Evolutionary conservation across 371 early-diverging fungal genomes (phyloP), one percentile per base, ranked within the genome.

Genomic region (Lichtheimia corymbifera): DNA sequence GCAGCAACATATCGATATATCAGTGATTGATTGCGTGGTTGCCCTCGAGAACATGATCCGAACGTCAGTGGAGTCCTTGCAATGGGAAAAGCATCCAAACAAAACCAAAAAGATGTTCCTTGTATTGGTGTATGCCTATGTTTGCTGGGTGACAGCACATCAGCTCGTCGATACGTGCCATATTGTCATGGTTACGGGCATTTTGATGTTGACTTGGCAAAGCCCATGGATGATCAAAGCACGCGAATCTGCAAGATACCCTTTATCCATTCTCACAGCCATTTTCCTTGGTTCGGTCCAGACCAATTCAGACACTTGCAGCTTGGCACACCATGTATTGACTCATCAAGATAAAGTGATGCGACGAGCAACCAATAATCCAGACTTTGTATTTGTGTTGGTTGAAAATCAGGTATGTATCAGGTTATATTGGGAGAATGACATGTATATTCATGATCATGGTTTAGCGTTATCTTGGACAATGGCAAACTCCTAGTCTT

Each of bases 131-230:
- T 65, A 65, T 45, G 18, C 50, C 2, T 65, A 65, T 27, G 44
- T 60, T 14, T 55, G 59, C 14, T 65, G 65, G 65, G 55, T 60
- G 24, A 55, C 65, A 40, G 65, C 55, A 3, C 65, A 65, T 44
- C 65, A 65, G 47, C 11, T 65, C 1, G 40, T 60, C 22, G 59
- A 59, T 42, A 65, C 65, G 24, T 57, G 56, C 51, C 50, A 55
- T 41, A 56, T 65, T 28, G 22, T 60, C 27, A 52, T 60, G 40
- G 55, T 60, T 4, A 11, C 56, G 18, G 65, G 65, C 22, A 50
- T 53, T 7, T 14, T 65, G 7, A 47, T 25, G 4, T 28, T 65
- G 20, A 44, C 56, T 5, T 65, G 65, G 65, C 50, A 56, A 3
- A 65, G 56, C 28, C 56, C 65, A 6, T 56, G 55, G 55, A 18